These are phyloP conservation scores for Crinitomyces ghanaensis DNA, from an alignment of 805 yeast genomes.

Conservation along the genomic window DNA sequence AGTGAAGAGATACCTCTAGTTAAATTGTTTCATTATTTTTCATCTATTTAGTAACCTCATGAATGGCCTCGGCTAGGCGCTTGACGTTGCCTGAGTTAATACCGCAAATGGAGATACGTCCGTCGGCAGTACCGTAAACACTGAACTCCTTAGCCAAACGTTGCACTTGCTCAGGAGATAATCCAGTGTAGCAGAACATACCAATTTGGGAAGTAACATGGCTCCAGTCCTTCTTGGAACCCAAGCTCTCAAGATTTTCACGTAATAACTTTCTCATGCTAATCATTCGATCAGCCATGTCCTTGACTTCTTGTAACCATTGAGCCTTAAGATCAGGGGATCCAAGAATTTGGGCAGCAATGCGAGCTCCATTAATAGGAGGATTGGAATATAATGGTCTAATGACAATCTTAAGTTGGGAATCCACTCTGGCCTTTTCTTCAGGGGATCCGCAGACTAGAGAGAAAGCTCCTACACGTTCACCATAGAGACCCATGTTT, in stretches of 20 bases:
- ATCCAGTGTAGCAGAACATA: constrained; percentile 91
- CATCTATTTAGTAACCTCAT: constrained; percentile 26
- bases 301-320: constrained; percentile 74
- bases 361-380: constrained; percentile 86
- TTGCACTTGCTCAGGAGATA: constrained; percentile 57
- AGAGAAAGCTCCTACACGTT: constrained; percentile 79
- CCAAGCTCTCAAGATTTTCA: constrained; percentile 44
- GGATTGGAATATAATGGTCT: constrained; percentile 90
- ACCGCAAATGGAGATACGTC: constrained; percentile 87
- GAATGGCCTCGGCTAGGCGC: constrained; percentile 30
- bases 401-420: constrained; percentile 72
- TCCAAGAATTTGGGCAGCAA: constrained; percentile 67
- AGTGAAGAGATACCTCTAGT: no score
- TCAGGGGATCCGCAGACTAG: constrained; percentile 38
- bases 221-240: constrained; percentile 64
- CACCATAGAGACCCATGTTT: constrained; percentile 92
- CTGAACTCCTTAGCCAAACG: constrained; percentile 58
- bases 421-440: constrained; percentile 43
- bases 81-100: constrained; percentile 71
- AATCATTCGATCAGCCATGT: constrained; percentile 70
- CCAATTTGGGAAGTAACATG: constrained; percentile 85
- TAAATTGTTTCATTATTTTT: no score
- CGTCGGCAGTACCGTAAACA: constrained; percentile 80
- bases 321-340: constrained; percentile 46
- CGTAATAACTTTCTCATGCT: constrained; percentile 56